Conservation (phyloP, 2,329 filamentous ascomycete genomes). For the Fusarium armeniacum region DNA sequence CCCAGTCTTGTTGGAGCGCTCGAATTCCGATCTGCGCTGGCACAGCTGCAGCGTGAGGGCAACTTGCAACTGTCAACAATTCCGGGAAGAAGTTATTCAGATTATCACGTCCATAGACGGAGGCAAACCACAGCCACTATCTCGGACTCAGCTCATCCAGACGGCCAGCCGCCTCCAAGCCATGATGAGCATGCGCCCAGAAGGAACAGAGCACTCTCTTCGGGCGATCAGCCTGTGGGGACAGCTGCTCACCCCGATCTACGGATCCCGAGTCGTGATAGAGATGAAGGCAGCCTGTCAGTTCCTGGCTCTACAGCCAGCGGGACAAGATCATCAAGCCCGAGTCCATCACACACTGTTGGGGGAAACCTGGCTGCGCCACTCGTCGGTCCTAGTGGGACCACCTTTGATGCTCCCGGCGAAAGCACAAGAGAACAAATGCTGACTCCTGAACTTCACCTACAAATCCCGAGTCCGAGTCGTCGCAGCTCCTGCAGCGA, state of each 20-base stretch:
- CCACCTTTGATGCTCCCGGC: conserved; percentile 28
- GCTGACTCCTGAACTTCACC: conserved; percentile 52
- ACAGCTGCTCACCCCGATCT: conserved; percentile 37
- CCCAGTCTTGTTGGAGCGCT: conserved; percentile 93
- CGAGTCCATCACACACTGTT: conserved; percentile 54
- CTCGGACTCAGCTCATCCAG: conserved; percentile 35
- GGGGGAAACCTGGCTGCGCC: conserved; percentile 60
- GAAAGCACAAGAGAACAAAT: conserved; percentile 19
- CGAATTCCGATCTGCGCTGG: conserved; percentile 91
- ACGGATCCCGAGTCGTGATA: conserved; percentile 37
- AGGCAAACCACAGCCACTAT: conserved; percentile 50
- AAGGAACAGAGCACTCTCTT: conserved; percentile 61
- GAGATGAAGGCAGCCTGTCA: conserved; percentile 41
- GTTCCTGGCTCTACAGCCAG: conserved; percentile 35
- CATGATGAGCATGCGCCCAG: conserved; percentile 22
- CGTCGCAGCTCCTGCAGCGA: conserved; percentile 60
- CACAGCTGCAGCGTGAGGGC: conserved; percentile 85
- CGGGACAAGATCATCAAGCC: conserved; percentile 50
- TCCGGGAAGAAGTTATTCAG: conserved; percentile 69
- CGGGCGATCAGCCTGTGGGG: conserved; percentile 56
- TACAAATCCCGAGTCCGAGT: conserved; percentile 66
- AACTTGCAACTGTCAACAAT: conserved; percentile 81
- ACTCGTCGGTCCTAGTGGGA: conserved; percentile 50
- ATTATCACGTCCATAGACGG: conserved; percentile 49
- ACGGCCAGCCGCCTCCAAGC: conserved; percentile 19